Base-by-base conservation (phyloP, 345 rosid genomes). In the Aethionema arabicum region DNA sequence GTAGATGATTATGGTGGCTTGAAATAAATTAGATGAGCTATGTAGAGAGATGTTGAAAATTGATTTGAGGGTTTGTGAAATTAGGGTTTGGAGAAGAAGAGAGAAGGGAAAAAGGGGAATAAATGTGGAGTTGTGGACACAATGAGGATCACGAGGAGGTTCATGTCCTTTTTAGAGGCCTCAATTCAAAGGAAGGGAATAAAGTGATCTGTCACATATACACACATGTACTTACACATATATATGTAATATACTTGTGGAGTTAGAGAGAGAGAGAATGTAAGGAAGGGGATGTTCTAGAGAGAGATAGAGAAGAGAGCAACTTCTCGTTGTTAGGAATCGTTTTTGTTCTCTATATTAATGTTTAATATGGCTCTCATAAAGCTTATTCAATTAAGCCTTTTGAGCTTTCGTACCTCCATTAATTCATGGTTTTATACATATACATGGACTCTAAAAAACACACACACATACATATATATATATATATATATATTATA, bases 91-190 rank as follows among this genome's bases (percentile, higher is more conserved):
- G 58, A 53, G 63, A 52, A 3, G 50, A 52, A 52, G 63, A 59
- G 47, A 50, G 48, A 31, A 47, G 53, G 56, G 43, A 46, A 65
- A 66, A 57, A 38, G 54, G 52, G 76, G 61, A 67, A 57, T 61
- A 66, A 67, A 56, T 72, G 72, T 67, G 53, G 61, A 64, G 68
- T 67, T 46, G 63, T 72, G 76, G 67, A 60, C 68, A 67, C 76
- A 66, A 66, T 59, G 56, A 72, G 76, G 72, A 72, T 72, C 75
- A 72, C 42, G 67, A 72, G 72, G 72, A 66, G 76, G 76, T 66
- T 66, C 72, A 3, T 46, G 67, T 67, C 72, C 76, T 67, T 72
- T 72, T 72, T 72, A 72, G 72, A 72, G 72, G 59, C 47, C 76
- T 72, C 67, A 60, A 48, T 72, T 66, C 58, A 47, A 72, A 59